These are phyloP conservation scores for Cenchrus americanus DNA, from an alignment of 176 grass and related monocot species.

Conservation along the genomic window DNA sequence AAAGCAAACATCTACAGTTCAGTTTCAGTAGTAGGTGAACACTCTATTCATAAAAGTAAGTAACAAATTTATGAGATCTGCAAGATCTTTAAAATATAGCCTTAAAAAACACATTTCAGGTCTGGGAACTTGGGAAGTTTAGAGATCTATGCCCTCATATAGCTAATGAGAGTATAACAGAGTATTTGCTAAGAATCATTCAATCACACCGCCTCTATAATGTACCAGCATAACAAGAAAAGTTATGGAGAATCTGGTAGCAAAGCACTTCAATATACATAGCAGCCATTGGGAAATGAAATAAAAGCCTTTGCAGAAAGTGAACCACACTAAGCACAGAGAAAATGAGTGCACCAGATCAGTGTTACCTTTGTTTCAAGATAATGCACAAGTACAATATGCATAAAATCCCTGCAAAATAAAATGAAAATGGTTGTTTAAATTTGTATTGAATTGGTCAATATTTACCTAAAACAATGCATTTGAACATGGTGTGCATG, in stretches of 20 bases:
- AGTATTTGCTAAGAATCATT: neutral
- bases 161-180: neutral
- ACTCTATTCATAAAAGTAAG: neutral
- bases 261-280: neutral
- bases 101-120: neutral
- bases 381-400: slow-evolving; percentile 82
- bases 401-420: slow-evolving; percentile 72
- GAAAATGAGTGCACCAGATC: neutral
- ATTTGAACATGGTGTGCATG: neutral
- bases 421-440: slow-evolving; percentile 22
- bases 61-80: neutral
- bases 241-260: slow-evolving; percentile 3
- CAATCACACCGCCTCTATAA: neutral
- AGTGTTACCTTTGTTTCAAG: slow-evolving; percentile 65
- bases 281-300: neutral
- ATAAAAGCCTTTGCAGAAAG: neutral
- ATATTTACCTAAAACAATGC: neutral
- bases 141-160: slow-evolving; percentile 1
- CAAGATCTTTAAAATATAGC: neutral
- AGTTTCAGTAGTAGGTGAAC: neutral
- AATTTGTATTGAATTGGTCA: neutral
- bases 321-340: slow-evolving; percentile 12
- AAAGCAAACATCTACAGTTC: neutral
- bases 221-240: neutral
- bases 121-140: neutral